Conservation (phyloP, 164 flowering plant species). For the Pachysandra terminalis region DNA sequence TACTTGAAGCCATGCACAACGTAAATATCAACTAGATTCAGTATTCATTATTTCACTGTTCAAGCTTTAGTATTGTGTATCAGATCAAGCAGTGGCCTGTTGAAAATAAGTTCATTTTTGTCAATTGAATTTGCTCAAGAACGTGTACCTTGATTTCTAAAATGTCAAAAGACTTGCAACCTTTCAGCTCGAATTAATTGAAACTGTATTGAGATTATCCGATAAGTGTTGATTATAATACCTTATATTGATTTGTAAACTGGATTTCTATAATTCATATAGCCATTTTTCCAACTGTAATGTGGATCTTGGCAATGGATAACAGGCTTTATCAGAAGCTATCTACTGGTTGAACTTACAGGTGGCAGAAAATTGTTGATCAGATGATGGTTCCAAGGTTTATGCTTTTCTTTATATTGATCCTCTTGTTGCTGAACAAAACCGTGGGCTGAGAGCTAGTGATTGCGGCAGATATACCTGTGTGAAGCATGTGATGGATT, state of each 20-base stretch:
- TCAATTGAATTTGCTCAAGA: not conserved
- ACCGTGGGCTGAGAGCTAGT: slow-evolving; percentile 18
- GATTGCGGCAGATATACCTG: not conserved
- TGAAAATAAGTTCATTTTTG: not conserved
- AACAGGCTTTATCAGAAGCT: slow-evolving; percentile 99
- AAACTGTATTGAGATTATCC: not conserved
- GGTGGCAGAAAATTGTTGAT: slow-evolving; percentile 72
- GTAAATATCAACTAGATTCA: not conserved
- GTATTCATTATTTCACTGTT: not conserved
- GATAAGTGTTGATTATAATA: not conserved
- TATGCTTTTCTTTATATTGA: slow-evolving; percentile 44
- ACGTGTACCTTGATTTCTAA: not conserved
- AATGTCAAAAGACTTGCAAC: not conserved
- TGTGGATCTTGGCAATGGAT: slow-evolving; percentile 56
- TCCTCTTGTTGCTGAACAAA: slow-evolving; percentile 51
- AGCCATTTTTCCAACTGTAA: slow-evolving; percentile 40
- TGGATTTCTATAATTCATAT: slow-evolving; percentile 8
- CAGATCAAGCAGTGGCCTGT: not conserved
- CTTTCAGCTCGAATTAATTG: not conserved
- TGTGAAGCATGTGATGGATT: not conserved
- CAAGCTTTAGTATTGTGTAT: not conserved
- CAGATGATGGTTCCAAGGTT: slow-evolving; percentile 33
- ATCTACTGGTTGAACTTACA: slow-evolving; percentile 99
- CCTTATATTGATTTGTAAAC: not conserved
- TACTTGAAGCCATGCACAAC: not conserved